Evolutionary conservation across 371 early-diverging fungal genomes (phyloP).

Genomic region (Rhizomucor miehei): DNA sequence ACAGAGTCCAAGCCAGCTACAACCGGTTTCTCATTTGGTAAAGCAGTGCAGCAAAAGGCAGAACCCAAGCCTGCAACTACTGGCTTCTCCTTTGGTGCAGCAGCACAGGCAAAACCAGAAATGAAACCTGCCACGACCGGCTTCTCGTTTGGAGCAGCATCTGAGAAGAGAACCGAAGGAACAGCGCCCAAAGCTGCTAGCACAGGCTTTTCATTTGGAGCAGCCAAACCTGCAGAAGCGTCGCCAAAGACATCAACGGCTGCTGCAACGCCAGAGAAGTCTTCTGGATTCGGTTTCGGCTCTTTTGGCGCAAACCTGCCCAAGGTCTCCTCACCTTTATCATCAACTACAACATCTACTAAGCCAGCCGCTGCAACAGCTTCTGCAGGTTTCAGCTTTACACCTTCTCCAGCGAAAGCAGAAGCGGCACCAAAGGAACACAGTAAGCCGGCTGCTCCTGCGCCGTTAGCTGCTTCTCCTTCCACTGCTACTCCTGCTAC

Average conservation of each 20-base stretch:
- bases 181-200: too few species aligned
- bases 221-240: too few species aligned
- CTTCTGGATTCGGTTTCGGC: neutral
- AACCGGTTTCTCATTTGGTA: too few species aligned
- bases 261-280: neutral
- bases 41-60: neutral
- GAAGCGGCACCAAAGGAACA: neutral
- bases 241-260: neutral
- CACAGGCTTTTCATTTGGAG: too few species aligned
- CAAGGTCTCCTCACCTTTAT: too few species aligned
- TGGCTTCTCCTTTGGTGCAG: neutral
- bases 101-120: neutral
- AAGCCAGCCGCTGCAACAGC: neutral
- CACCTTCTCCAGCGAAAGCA: neutral
- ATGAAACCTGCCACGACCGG: neutral
- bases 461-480: too few species aligned
- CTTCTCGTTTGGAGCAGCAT: too few species aligned
- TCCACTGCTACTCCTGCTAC: too few species aligned
- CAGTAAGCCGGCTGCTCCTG: neutral
- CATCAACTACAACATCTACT: too few species aligned
- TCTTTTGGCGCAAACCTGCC: too few species aligned
- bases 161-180: too few species aligned
- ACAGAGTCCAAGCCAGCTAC: too few species aligned
- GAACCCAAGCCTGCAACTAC: neutral
- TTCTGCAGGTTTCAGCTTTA: constrained; percentile 1